Conservation (phyloP, 2,329 filamentous ascomycete genomes). For the Leptographium flavum region DNA sequence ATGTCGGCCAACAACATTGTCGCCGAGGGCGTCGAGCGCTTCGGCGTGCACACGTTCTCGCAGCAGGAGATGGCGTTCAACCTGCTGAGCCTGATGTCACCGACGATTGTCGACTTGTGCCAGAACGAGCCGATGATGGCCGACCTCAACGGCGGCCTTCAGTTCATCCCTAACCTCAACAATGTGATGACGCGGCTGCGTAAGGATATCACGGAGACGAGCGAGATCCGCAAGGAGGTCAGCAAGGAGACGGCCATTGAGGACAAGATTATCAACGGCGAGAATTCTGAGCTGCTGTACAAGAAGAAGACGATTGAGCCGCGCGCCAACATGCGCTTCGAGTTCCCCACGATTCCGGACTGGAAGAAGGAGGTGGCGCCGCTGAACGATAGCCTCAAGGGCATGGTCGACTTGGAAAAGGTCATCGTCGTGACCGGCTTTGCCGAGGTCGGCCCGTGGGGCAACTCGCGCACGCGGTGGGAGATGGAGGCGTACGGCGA, state of each 20-base stretch:
- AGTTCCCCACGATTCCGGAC: conserved; percentile 80
- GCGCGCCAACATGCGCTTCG: conserved; percentile 94
- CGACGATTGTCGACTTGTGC: conserved; percentile 85
- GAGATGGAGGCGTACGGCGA: conserved; percentile 97
- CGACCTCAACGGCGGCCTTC: conserved; percentile 91
- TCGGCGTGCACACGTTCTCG: conserved; percentile 94
- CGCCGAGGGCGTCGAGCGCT: conserved; percentile 90
- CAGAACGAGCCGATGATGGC: conserved; percentile 92
- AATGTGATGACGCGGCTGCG: conserved; percentile 85
- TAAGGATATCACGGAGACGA: conserved; percentile 89
- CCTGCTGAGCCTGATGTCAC: conserved; percentile 87
- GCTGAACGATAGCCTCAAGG: conserved; percentile 76
- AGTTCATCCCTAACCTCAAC: conserved; percentile 94
- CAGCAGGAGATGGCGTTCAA: conserved; percentile 99
- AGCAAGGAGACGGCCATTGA: conserved; percentile 92
- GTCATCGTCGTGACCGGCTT: conserved; percentile 97
- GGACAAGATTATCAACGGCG: conserved; percentile 93
- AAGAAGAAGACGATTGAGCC: conserved; percentile 89
- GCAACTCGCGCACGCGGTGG: conserved; percentile 95
- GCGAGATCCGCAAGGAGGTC: conserved; percentile 83
- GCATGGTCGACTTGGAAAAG: conserved; percentile 97
- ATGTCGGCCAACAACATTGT: conserved; percentile 54
- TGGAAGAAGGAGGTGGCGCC: conserved; percentile 87
- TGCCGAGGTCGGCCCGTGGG: conserved; percentile 91
- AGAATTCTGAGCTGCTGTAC: conserved; percentile 81